phyloP scores from a whole-genome alignment of 768 basidiomycete species.

The Tulasnella sp. region DNA sequence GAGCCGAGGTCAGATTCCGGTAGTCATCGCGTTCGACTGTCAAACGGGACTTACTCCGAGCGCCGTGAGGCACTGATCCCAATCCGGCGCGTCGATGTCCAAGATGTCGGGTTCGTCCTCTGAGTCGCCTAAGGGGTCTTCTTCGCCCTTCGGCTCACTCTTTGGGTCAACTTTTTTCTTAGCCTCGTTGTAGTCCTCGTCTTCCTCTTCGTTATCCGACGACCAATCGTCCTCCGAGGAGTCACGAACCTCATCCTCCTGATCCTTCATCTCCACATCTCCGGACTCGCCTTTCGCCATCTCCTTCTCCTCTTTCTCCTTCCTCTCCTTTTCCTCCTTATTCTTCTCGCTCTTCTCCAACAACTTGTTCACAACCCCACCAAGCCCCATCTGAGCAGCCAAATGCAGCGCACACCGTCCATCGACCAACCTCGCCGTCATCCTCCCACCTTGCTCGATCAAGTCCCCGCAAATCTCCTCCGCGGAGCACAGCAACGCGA shows the following conservation, averaged over 20 bases:
- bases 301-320: conserved; percentile 16
- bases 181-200: conserved; percentile 30
- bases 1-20: no score
- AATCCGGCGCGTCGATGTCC: conserved; percentile 42
- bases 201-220: conserved; percentile 4
- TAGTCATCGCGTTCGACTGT: background rate
- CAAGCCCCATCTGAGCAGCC: conserved; percentile 32
- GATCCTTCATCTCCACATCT: conserved; percentile 15
- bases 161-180: conserved; percentile 20
- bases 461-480: conserved; percentile 38
- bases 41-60: conserved; percentile 36
- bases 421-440: conserved; percentile 45
- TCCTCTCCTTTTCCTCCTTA: conserved; percentile 20
- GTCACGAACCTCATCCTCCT: conserved; percentile 20
- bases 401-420: conserved; percentile 46
- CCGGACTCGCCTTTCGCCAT: conserved; percentile 14
- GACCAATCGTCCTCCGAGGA: conserved; percentile 8
- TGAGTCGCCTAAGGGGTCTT: conserved; percentile 35
- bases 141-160: conserved; percentile 10
- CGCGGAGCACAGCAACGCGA: conserved; percentile 40
- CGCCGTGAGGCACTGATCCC: conserved; percentile 47
- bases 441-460: conserved; percentile 44
- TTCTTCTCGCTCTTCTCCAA: conserved; percentile 36
- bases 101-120: conserved; percentile 42
- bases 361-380: conserved; percentile 35